These are phyloP conservation scores for Nicotiana tabacum DNA, from an alignment of 257 asterid genomes.

Conservation along the genomic window DNA sequence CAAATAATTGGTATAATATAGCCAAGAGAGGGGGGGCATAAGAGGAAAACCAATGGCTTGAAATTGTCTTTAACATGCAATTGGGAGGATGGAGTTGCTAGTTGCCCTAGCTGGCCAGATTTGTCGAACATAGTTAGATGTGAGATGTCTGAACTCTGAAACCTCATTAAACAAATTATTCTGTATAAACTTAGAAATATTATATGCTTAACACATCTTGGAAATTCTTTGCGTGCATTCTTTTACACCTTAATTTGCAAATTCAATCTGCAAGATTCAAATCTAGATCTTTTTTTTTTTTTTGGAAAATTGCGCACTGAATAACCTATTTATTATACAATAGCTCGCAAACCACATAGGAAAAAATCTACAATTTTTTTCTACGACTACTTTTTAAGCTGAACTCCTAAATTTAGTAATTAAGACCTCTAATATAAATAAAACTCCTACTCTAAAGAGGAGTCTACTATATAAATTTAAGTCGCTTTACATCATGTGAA, in stretches of 20 bases:
- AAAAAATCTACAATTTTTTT: too few species aligned
- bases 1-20: not conserved
- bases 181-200: not conserved
- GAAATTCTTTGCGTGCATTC: not conserved
- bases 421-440: too few species aligned
- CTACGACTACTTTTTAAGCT: not conserved
- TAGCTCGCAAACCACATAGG: too few species aligned
- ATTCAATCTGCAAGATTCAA: too few species aligned
- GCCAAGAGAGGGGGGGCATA: not conserved
- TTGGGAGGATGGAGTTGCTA: not conserved
- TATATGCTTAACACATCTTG: not conserved
- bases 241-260: not conserved
- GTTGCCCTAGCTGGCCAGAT: not conserved
- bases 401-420: not conserved
- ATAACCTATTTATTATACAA: too few species aligned
- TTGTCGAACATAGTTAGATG: not conserved
- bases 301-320: too few species aligned
- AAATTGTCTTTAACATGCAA: not conserved
- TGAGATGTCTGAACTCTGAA: not conserved
- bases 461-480: not conserved
- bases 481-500: not conserved
- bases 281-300: not conserved
- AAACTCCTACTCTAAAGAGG: too few species aligned
- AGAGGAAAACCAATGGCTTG: not conserved
- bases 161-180: not conserved